phyloP scores from a whole-genome alignment of 2,329 filamentous ascomycete genomes.

The Ophiocordyceps camponoti-leonardi region DNA sequence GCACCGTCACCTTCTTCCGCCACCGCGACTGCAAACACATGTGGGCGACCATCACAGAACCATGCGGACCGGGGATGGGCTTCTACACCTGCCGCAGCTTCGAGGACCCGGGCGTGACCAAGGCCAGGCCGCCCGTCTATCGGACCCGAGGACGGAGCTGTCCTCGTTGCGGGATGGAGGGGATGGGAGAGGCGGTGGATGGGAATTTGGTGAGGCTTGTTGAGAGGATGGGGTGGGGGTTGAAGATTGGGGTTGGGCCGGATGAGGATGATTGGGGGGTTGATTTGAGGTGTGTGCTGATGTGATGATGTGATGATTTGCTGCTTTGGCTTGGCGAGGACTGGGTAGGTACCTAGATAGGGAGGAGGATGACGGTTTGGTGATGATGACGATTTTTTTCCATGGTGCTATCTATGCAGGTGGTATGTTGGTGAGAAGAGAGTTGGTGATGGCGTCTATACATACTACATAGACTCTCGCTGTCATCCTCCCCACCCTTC shows the following conservation, averaged over 20 bases:
- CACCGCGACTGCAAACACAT: slow-evolving; percentile 32
- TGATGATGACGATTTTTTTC: neutral
- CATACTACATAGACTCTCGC: too few species aligned
- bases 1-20: slow-evolving; percentile 24
- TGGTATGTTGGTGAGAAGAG: neutral
- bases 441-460: neutral
- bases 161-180: slow-evolving; percentile 20
- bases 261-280: slow-evolving; percentile 18
- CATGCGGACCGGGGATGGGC: slow-evolving; percentile 31
- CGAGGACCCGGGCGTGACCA: slow-evolving; percentile 18
- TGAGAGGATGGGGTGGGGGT: slow-evolving; percentile 20
- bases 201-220: slow-evolving; percentile 29
- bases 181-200: slow-evolving; percentile 23
- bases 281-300: slow-evolving; percentile 13
- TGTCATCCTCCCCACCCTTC: too few species aligned
- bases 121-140: slow-evolving; percentile 17
- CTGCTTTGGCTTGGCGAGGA: too few species aligned
- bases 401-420: neutral
- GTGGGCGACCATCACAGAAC: slow-evolving; percentile 29
- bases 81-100: slow-evolving; percentile 31
- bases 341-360: too few species aligned
- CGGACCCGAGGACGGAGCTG: slow-evolving; percentile 20
- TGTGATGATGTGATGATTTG: slow-evolving; percentile 7
- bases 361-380: neutral
- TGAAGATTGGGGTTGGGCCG: slow-evolving; percentile 31